Conservation (phyloP, 257 asterid species). For the Nicotiana knightiana region DNA sequence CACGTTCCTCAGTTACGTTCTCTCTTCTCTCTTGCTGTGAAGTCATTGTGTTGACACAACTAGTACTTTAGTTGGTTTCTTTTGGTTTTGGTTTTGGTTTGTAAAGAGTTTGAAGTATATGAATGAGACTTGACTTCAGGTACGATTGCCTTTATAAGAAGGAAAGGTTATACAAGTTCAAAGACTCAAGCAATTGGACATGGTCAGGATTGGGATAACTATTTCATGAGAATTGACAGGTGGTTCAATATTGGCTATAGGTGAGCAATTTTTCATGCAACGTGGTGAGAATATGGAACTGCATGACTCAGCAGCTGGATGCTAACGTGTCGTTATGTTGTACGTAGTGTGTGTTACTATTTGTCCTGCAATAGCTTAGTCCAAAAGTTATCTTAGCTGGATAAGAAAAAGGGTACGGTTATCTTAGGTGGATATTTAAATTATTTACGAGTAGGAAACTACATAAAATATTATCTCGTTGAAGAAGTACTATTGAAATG, state of each 20-base stretch:
- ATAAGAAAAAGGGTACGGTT: no score
- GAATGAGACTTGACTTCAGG: no score
- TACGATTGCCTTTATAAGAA: neutral
- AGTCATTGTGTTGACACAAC: constrained; percentile 24
- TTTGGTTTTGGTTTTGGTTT: neutral
- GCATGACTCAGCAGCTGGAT: neutral
- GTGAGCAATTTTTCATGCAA: neutral
- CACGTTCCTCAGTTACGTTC: constrained; percentile 25
- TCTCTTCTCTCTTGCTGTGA: constrained; percentile 44
- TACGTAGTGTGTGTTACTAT: neutral
- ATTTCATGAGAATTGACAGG: neutral
- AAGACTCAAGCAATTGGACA: neutral
- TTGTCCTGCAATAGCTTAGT: neutral
- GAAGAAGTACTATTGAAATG: no score
- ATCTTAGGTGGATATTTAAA: no score
- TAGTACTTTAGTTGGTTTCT: neutral
- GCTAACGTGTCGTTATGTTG: neutral
- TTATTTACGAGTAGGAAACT: no score
- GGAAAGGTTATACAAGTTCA: neutral
- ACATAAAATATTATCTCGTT: no score
- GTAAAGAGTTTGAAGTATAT: neutral
- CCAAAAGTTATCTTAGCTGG: neutral
- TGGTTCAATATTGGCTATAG: neutral
- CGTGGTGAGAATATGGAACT: neutral
- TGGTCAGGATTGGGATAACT: neutral